A percentile compares a stretch with the other conserved stretches of the same genome.
Evolutionary conservation across 257 asterid genomes (phyloP).

Genomic region (Capsicum pubescens): DNA sequence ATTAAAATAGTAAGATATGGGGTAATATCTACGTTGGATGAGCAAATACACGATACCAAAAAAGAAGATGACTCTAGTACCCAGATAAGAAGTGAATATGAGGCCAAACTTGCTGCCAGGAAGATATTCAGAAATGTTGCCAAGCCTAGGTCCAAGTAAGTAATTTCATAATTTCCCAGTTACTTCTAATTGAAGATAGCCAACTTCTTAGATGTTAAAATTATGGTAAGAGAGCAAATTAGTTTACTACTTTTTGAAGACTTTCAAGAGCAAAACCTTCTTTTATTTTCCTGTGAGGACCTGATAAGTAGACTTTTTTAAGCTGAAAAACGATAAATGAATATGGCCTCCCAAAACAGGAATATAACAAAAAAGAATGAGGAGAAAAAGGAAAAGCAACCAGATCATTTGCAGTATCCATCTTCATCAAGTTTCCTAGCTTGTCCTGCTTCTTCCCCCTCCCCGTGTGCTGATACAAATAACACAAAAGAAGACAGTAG

Average conservation of each 20-base stretch:
- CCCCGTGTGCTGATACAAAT: not conserved
- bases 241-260: not conserved
- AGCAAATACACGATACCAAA: constrained; percentile 56
- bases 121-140: constrained; percentile 88
- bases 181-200: not conserved
- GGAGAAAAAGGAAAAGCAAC: not conserved
- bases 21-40: constrained; percentile 74
- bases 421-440: constrained; percentile 1
- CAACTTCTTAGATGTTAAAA: not conserved
- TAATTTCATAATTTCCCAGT: not conserved
- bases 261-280: not conserved
- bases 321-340: not conserved
- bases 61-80: constrained; percentile 66
- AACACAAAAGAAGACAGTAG: not conserved
- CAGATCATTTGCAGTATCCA: not conserved
- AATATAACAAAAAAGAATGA: not conserved
- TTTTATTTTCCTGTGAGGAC: not conserved
- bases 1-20: constrained; percentile 75
- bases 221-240: not conserved
- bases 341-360: not conserved
- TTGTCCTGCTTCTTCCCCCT: constrained; percentile 3
- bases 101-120: constrained; percentile 88
- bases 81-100: constrained; percentile 79
- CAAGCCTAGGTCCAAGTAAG: constrained; percentile 79
- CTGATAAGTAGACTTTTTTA: not conserved